Conservation (phyloP, 768 basidiomycete species). For the Xanthoconium stramineum region DNA sequence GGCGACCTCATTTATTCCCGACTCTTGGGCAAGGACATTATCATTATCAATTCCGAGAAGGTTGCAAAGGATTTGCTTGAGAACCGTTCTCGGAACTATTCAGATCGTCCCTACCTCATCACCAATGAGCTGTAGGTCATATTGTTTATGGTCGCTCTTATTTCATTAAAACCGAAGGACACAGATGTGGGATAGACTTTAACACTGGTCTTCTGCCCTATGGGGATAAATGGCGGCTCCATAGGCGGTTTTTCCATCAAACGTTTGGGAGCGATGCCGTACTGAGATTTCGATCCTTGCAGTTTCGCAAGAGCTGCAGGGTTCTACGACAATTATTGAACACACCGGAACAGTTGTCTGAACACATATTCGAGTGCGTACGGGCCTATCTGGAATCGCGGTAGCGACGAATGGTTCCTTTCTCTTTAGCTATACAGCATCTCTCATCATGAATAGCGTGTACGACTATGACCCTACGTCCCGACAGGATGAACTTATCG, state of each 20-base stretch:
- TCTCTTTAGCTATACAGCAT: neutral
- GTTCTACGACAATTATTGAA: neutral
- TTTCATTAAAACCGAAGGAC: neutral
- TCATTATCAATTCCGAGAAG: no score
- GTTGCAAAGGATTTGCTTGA: no score
- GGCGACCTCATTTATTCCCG: no score
- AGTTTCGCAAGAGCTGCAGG: neutral
- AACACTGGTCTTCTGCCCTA: neutral
- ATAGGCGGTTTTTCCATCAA: neutral
- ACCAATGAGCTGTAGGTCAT: neutral
- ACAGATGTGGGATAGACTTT: neutral
- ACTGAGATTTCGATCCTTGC: neutral
- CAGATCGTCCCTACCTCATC: slow-evolving; percentile 40
- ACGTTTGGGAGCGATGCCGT: neutral
- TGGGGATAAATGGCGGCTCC: neutral
- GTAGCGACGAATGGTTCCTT: neutral
- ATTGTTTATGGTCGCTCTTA: neutral
- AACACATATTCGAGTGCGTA: neutral
- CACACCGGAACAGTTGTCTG: neutral
- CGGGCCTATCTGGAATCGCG: neutral
- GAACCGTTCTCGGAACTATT: slow-evolving; percentile 36
- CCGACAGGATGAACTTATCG: neutral
- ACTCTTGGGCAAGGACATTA: no score
- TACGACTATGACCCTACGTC: neutral
- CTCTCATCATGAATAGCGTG: neutral